Base-by-base conservation (phyloP, 345 rosid species). In the Kandelia obovata region DNA sequence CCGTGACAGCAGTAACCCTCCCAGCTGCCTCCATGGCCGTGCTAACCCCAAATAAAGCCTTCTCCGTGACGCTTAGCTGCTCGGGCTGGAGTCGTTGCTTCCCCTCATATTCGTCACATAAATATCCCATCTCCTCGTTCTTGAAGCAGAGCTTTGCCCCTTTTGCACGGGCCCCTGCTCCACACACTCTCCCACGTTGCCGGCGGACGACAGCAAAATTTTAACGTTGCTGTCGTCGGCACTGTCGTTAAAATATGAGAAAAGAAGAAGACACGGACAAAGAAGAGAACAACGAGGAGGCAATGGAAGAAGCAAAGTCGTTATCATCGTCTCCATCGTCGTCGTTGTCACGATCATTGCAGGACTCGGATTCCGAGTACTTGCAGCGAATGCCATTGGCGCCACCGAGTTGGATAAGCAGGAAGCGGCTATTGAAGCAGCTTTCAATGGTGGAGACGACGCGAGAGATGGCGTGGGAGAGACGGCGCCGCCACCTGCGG, bases 391-490 rank as follows among this genome's bases (percentile, higher is more conserved):
- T 86, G 80, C 88, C 88, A 0, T 58, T 77, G 70, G 79, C 67
- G 31, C 85, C 87, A 5, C 80, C 80, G 2, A 70, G 35, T 62
- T 69, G 65, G 72, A 83, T 78, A 66, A 86, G 67, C 73, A 75
- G 77, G 81, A 87, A 76, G 56, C 52, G 72, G 26, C 56, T 94
- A 67, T 82, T 87, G 5, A 92, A 88, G 77, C 99, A 95, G 70
- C 76, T 92, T 25, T 92, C 96, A 0, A 81, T 92, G 96, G 77
- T 89, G 19, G 96, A 90, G 86, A 87, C 96, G 0, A 82, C 84
- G 3, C 78, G 91, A 2, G 96, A 92, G 62, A 57, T 85, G 6
- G 95, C 93, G 4, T 94, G 98, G 98, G 96, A 94, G 84, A 89
- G 76, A 82, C 78, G 97, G 49, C 82, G 92, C 13, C 80, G 83